Base-by-base conservation (phyloP, 179 eudicot species). In the Silene coronaria region DNA sequence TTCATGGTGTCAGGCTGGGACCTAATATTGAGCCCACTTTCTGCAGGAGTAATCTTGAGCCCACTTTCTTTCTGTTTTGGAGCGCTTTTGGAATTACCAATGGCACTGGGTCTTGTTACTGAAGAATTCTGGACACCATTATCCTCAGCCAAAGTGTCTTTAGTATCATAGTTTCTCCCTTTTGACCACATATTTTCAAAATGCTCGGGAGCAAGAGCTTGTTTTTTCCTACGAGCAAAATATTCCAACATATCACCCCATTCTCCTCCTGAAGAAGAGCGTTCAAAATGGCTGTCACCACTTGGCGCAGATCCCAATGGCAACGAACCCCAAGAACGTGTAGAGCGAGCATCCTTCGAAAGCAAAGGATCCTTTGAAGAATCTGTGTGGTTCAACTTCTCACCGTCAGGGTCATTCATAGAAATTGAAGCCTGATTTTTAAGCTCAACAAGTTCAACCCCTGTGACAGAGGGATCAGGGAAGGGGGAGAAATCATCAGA, bases 181-280 rank as follows among this genome's bases (percentile, higher is more conserved):
- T 89, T 92, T 16, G 99, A 76, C 99, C 99, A 95, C 97, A 92
- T 88, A 79, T 92, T 93, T 75, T 92, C 99, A 79, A 91, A 83
- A 88, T 95, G 84, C 73, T 92, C 96, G 27, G 97, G 99, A 83
- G 97, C 90, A 85, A 91, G 90, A 74, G 91, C 91, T 83, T 87
- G 85, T 58, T 89, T 92, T 75, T 95, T 93, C 79, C 83, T 84
- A 58, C 84, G 88, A 73, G 93, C 86, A 71, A 91, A 53, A 87
- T 84, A 76, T 78, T 93, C 99, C 77, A 93, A 73, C 86, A 76
- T 82, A 75, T 88, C 91, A 77, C 87, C 93, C 97, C 97, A 91
- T 84, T 91, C 89, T 71, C 88, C 95, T 69, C 92, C 96, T 57
- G 96, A 87, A 19, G 71, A 71, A 38, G 89, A 85, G 42, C 83